Evolutionary conservation across 2,329 filamentous ascomycete genomes (phyloP).

Genomic region (Ceratocystis huliohia): DNA sequence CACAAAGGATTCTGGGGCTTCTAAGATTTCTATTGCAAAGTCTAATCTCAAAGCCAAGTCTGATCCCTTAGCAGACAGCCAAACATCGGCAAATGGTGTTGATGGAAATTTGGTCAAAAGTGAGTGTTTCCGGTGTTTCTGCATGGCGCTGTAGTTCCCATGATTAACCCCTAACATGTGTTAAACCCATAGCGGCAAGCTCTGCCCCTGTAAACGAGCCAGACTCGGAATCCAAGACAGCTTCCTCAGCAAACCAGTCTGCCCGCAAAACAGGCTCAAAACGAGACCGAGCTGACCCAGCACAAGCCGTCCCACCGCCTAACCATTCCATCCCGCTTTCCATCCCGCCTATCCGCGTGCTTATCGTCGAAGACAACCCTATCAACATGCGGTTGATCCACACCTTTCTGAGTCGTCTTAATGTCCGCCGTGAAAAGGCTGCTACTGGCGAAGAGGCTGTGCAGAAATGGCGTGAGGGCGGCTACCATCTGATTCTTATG

Average conservation of each 20-base stretch:
- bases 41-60: background rate
- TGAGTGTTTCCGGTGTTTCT: background rate
- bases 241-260: background rate
- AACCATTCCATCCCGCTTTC: constrained; percentile 46
- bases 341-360: constrained; percentile 89
- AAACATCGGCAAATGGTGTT: background rate
- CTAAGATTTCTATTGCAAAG: background rate
- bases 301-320: constrained; percentile 39
- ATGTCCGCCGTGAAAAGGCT: constrained; percentile 93
- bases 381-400: constrained; percentile 92
- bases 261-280: background rate
- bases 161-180: background rate
- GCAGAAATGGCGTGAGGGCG: constrained; percentile 80
- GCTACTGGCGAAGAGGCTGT: constrained; percentile 92
- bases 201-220: background rate
- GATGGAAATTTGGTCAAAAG: background rate
- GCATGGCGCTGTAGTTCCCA: background rate
- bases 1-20: background rate
- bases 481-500: constrained; percentile 95
- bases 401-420: constrained; percentile 88
- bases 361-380: constrained; percentile 97
- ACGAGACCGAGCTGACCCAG: background rate
- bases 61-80: background rate
- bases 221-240: constrained; percentile 23
- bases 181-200: background rate